Conservation (phyloP, 495 filamentous ascomycete genomes). For the Hamigera avellanea region DNA sequence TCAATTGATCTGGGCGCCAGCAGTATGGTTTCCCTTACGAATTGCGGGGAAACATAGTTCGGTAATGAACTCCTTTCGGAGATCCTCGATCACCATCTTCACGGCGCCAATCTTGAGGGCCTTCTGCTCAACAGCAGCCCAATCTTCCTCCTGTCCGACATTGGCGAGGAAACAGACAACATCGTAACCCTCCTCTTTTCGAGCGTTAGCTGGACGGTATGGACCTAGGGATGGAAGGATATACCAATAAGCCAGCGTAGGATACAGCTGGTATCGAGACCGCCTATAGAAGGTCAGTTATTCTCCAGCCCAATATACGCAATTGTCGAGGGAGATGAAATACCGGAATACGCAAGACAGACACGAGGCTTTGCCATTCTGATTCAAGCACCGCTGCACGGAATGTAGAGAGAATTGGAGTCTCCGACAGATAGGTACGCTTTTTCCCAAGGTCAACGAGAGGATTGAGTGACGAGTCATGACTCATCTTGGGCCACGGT, state of each 20-base stretch:
- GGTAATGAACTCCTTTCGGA: slow-evolving; percentile 69
- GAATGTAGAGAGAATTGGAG: background rate
- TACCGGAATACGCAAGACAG: slow-evolving; percentile 9
- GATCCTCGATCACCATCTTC: slow-evolving; percentile 33
- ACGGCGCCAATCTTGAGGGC: slow-evolving; percentile 43
- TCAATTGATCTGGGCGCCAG: background rate
- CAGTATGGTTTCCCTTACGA: slow-evolving; percentile 19
- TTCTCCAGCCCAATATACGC: background rate
- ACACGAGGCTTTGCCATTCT: slow-evolving; percentile 8
- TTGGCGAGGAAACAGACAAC: slow-evolving; percentile 58
- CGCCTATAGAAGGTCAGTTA: slow-evolving; percentile 12
- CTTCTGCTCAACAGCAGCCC: slow-evolving; percentile 48
- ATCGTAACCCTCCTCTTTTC: slow-evolving; percentile 58
- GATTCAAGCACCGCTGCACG: background rate
- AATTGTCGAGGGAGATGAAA: background rate
- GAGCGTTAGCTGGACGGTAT: slow-evolving; percentile 42
- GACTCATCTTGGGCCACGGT: background rate
- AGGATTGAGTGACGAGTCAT: background rate
- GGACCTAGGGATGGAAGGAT: slow-evolving; percentile 6
- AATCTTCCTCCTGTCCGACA: slow-evolving; percentile 57
- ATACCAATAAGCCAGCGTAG: slow-evolving; percentile 9
- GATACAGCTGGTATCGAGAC: slow-evolving; percentile 58
- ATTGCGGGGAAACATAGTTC: slow-evolving; percentile 82
- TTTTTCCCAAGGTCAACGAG: background rate
- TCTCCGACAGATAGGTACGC: background rate